These are phyloP conservation scores for Phycomyces blakesleeanus DNA, from an alignment of 192 early-diverging fungal species.

Conservation along the genomic window DNA sequence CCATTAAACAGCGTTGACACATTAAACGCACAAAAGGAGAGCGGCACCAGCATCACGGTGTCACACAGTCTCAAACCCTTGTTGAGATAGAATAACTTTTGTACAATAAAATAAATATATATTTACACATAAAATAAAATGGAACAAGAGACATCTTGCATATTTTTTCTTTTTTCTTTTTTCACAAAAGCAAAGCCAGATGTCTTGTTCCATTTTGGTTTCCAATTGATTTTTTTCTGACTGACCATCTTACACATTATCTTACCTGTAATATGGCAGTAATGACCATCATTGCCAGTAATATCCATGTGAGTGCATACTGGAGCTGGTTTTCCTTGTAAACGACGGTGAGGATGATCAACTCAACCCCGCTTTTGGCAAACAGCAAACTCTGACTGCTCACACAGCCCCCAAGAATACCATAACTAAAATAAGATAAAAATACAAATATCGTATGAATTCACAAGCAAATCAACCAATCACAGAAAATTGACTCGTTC, in stretches of 20 bases:
- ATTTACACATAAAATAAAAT: too few relatives aligned
- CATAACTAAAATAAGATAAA: slow-evolving; percentile 39
- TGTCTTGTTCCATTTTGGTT: too few relatives aligned
- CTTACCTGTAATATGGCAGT: slow-evolving; percentile 52
- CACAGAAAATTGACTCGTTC: background rate
- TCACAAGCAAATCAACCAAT: background rate
- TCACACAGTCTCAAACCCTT: slow-evolving; percentile 69
- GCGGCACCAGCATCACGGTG: slow-evolving; percentile 68
- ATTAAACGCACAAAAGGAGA: slow-evolving; percentile 74
- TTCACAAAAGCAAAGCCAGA: too few relatives aligned
- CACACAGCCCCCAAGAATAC: slow-evolving; percentile 62
- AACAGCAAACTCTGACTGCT: slow-evolving; percentile 72
- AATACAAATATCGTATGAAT: background rate
- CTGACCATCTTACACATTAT: too few relatives aligned
- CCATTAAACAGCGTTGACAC: slow-evolving; percentile 71
- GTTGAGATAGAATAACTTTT: slow-evolving; percentile 72
- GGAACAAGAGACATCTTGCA: too few relatives aligned
- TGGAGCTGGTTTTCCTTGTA: slow-evolving; percentile 64
- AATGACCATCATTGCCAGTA: slow-evolving; percentile 53
- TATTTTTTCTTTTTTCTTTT: too few relatives aligned
- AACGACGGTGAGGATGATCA: slow-evolving; percentile 57
- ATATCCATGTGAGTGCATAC: slow-evolving; percentile 62
- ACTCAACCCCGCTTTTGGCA: slow-evolving; percentile 75
- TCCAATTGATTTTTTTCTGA: too few relatives aligned
- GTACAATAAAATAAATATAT: slow-evolving; percentile 3